phyloP scores from a whole-genome alignment of 2,329 filamentous ascomycete species.

The Diaporthe caulivora region DNA sequence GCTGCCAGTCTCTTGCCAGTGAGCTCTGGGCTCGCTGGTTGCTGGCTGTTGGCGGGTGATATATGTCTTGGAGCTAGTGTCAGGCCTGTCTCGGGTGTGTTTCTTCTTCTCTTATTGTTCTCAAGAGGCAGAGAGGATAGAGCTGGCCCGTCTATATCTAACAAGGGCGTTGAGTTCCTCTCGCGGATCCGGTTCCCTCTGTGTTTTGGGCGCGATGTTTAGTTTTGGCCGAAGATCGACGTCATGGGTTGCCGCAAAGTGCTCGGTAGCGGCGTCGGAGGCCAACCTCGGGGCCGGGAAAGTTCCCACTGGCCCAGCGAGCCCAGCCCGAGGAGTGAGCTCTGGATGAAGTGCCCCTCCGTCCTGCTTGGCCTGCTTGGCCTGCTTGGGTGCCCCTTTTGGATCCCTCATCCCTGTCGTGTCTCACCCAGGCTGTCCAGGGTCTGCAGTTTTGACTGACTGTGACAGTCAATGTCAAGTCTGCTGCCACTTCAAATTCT shows the following conservation, averaged over 20 bases:
- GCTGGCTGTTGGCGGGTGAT: background rate
- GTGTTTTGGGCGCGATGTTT: background rate
- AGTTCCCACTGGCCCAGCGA: no score
- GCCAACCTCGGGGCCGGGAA: constrained; percentile 19
- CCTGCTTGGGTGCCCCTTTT: background rate
- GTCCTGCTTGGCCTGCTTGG: no score
- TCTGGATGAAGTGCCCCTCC: no score
- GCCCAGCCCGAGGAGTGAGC: no score
- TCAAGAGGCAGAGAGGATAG: background rate
- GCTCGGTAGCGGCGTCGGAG: constrained; percentile 10
- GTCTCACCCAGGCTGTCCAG: background rate
- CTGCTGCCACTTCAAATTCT: background rate
- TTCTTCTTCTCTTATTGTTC: background rate
- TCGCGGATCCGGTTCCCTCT: background rate
- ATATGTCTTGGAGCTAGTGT: constrained; percentile 8
- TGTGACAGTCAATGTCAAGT: background rate
- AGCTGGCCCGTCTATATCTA: background rate
- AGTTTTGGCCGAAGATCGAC: constrained; percentile 28
- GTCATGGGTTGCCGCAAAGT: constrained; percentile 22
- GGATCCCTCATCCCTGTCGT: constrained; percentile 10
- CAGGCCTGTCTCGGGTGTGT: constrained; percentile 29
- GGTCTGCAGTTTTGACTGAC: background rate
- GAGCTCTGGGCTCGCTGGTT: constrained; percentile 1
- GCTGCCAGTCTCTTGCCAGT: constrained; percentile 1
- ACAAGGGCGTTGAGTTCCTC: background rate